These are phyloP conservation scores for Cladorrhinum sp. DNA, from an alignment of 2,329 filamentous ascomycete species.

Conservation along the genomic window DNA sequence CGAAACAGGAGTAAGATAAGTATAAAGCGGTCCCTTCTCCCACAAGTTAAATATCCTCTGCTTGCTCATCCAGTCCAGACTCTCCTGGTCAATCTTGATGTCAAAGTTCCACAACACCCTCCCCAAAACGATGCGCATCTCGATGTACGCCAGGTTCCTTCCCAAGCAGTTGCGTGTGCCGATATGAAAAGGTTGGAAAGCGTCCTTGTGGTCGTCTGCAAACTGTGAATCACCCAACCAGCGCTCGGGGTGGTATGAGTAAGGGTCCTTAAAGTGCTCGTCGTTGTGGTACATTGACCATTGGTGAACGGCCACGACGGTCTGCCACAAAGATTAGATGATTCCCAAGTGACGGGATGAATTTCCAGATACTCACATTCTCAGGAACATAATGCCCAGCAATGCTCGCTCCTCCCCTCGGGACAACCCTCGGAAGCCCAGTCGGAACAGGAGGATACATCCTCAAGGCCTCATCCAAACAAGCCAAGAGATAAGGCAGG, in stretches of 20 bases:
- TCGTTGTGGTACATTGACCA: slow-evolving; percentile 44
- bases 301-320: slow-evolving; percentile 42
- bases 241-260: slow-evolving; percentile 47
- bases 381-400: slow-evolving; percentile 33
- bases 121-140: slow-evolving; percentile 49
- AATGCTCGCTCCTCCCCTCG: slow-evolving; percentile 34
- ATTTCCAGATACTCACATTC: slow-evolving; percentile 28
- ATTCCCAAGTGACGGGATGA: too few species aligned
- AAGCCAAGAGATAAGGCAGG: slow-evolving; percentile 35
- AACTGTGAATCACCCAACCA: slow-evolving; percentile 43
- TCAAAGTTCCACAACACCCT: slow-evolving; percentile 50
- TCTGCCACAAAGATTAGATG: slow-evolving; percentile 30
- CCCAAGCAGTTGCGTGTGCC: slow-evolving; percentile 52
- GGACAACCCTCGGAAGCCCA: slow-evolving; percentile 31
- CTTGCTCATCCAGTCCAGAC: slow-evolving; percentile 36
- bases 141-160: slow-evolving; percentile 47
- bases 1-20: slow-evolving; percentile 35
- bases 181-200: slow-evolving; percentile 46
- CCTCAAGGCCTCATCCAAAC: slow-evolving; percentile 36
- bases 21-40: slow-evolving; percentile 38
- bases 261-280: slow-evolving; percentile 43
- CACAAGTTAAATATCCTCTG: slow-evolving; percentile 42
- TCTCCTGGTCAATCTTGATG: slow-evolving; percentile 38
- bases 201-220: slow-evolving; percentile 40
- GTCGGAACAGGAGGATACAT: slow-evolving; percentile 34